These are phyloP conservation scores for Cystobasidium sp. DNA, from an alignment of 1,284 basidiomycete genomes.

Conservation along the genomic window DNA sequence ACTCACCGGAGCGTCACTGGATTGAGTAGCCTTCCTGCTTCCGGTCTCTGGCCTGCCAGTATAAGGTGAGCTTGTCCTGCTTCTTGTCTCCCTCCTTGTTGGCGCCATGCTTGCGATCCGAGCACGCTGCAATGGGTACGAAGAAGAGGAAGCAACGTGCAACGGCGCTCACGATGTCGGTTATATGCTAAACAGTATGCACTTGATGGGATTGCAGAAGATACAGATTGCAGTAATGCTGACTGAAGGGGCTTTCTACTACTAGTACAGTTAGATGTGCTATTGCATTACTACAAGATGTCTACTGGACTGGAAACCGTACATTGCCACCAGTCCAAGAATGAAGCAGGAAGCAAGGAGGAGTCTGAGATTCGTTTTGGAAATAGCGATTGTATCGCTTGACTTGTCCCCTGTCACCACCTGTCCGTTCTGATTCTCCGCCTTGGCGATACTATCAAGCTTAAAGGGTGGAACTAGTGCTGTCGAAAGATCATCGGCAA, in stretches of 20 bases:
- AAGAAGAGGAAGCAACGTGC: background rate
- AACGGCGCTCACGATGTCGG: background rate
- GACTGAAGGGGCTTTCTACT: background rate
- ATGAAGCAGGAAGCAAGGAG: constrained; percentile 4
- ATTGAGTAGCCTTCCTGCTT: background rate
- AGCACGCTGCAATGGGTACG: background rate
- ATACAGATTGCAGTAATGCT: background rate
- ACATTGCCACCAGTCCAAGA: constrained; percentile 4
- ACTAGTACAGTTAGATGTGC: too few species aligned
- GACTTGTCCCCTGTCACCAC: background rate
- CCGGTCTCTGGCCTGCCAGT: constrained; percentile 10
- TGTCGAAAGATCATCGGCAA: constrained; percentile 24
- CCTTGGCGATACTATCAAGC: background rate
- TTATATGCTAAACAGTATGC: background rate
- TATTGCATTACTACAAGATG: background rate
- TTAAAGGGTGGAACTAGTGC: constrained; percentile 32
- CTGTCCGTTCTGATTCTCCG: background rate
- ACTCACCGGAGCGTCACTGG: constrained; percentile 9
- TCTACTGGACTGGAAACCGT: background rate
- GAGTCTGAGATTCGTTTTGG: background rate
- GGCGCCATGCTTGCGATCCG: constrained; percentile 18
- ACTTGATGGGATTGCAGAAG: background rate
- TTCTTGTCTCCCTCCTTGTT: constrained; percentile 17
- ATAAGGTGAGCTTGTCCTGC: constrained; percentile 23
- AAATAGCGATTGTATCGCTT: background rate